Percentiles rank a stretch among this genome's conserved stretches.
Conservation (phyloP, 345 rosid species). For the Chamaenerion angustifolium region DNA sequence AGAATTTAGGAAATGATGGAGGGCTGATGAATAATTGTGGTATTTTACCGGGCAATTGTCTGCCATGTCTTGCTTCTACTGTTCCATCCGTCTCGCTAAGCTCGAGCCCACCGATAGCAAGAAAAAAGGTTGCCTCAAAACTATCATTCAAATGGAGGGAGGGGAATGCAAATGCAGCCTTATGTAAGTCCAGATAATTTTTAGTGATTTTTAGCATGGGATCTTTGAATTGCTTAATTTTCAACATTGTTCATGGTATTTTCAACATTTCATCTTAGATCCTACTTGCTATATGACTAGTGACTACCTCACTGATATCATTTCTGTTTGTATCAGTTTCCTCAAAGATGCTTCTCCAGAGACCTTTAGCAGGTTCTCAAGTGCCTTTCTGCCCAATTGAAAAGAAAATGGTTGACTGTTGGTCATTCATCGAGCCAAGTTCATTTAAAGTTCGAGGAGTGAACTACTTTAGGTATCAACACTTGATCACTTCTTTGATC, state of each 20-base stretch:
- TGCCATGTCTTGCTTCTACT: constrained; percentile 73
- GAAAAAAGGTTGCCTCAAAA: constrained; percentile 43
- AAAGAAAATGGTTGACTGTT: constrained; percentile 37
- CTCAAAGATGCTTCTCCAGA: constrained; percentile 42
- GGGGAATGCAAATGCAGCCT: constrained; percentile 46
- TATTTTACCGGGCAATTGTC: constrained; percentile 55
- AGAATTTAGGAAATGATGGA: constrained; percentile 25
- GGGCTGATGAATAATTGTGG: constrained; percentile 52
- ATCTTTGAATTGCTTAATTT: too few relatives aligned
- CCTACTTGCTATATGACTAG: not conserved
- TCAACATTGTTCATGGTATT: too few relatives aligned
- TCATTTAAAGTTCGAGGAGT: constrained; percentile 37
- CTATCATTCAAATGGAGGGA: constrained; percentile 82
- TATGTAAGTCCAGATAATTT: constrained; percentile 29
- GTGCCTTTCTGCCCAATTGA: constrained; percentile 34
- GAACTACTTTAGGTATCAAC: constrained; percentile 33
- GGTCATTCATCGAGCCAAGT: constrained; percentile 39
- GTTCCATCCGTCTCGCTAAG: constrained; percentile 39
- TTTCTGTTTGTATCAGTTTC: constrained; percentile 37
- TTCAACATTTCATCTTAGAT: too few relatives aligned
- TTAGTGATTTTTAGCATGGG: too few relatives aligned
- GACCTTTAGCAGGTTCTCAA: constrained; percentile 44
- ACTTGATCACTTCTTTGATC: not conserved
- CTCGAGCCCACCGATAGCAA: constrained; percentile 50
- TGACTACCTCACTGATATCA: not conserved